Conservation (phyloP, 305 asterid species). For the Fraxinus sp. region DNA sequence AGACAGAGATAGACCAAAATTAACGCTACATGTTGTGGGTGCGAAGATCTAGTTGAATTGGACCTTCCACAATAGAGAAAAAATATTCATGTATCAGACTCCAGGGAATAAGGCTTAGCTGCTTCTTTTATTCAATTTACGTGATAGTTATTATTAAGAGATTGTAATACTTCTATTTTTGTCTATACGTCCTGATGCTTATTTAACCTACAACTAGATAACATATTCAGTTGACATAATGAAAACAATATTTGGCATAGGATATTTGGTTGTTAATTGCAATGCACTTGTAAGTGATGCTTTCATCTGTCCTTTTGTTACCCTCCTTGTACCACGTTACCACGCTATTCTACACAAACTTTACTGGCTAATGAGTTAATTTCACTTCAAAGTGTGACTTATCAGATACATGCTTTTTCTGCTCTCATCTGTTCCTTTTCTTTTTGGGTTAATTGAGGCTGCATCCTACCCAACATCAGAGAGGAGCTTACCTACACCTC, state of each 20-base stretch:
- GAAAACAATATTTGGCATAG: not conserved
- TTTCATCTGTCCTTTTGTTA: not conserved
- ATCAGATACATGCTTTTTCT: not conserved
- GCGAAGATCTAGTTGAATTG: not conserved
- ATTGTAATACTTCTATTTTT: not conserved
- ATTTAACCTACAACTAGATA: not conserved
- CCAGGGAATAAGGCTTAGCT: not conserved
- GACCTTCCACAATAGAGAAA: not conserved
- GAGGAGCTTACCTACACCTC: constrained; percentile 78
- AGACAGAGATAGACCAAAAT: too few species aligned
- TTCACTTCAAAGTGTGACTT: not conserved
- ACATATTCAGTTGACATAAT: not conserved
- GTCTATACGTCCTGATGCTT: not conserved
- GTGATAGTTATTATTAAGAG: not conserved
- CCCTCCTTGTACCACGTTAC: not conserved
- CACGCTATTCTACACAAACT: not conserved
- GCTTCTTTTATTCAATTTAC: not conserved
- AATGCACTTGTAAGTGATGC: not conserved
- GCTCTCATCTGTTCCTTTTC: constrained; percentile 28
- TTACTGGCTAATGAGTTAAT: not conserved
- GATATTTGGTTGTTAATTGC: not conserved
- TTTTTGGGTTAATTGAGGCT: constrained; percentile 48
- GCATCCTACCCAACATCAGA: constrained; percentile 52
- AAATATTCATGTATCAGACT: not conserved
- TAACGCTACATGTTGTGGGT: not conserved